Evolutionary conservation across 2,329 filamentous ascomycete species (phyloP), one percentile per base, ranked within the genome.

Genomic region (Ceratocystis diversiconidia): DNA sequence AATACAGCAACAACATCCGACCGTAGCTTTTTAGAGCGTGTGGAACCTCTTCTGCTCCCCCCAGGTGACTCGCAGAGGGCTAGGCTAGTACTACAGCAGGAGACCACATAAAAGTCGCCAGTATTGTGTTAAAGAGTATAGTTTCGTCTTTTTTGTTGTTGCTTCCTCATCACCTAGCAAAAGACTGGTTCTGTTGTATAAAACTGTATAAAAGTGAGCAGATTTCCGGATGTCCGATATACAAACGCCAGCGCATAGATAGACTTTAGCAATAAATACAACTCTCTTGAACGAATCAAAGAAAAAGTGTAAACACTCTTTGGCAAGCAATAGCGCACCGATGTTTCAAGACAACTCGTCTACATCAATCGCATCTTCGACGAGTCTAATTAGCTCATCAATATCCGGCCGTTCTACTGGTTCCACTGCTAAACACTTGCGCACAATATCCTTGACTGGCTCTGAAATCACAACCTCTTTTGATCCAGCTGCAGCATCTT

Each of bases 381-480:
- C 85, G 73, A 94, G 82, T 57, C 78, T 76, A 70, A 95, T 94
- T 74, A 96, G 76, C 75, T 94, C 86, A 71, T 90, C 85, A 67
- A 96, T 87, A 75, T 95, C 89, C 17, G 94, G 94, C 69, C 94
- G 79, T 73, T 97, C 92, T 2, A 82, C 82, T 0, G 92, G 88
- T 77, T 99, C 94, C 32, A 97, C 89, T 70, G 79, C 83, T 72
- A 99, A 78, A 76, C 94, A 99, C 73, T 82, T 86, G 73, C 91
- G 81, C 64, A 99, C 92, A 12, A 99, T 83, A 67, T 95, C 87
- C 74, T 92, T 88, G 59, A 96, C 90, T 1, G 84, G 80, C 63
- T 92, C 89, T 70, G 88, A 92, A 67, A 96, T 92, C 1, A 75
- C 76, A 10, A 82, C 79, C 12, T 78, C 76, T 19, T 69, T 68